Percentiles rank a stretch among this genome's conserved stretches.
These are phyloP conservation scores for Fusarium beomiforme DNA, from an alignment of 2,329 filamentous ascomycete species.

Conservation along the genomic window DNA sequence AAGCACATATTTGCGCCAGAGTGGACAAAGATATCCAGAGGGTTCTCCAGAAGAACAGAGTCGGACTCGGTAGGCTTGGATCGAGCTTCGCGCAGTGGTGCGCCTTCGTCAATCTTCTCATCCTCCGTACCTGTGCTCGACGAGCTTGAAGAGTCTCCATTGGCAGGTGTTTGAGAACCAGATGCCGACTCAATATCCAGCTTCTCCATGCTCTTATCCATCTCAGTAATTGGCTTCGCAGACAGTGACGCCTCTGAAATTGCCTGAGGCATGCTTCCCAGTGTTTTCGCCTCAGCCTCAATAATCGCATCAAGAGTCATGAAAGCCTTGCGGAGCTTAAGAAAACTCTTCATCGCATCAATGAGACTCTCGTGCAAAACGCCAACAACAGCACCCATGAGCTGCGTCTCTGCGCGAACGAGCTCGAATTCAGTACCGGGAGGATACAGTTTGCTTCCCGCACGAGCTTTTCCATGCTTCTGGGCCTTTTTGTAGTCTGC, in stretches of 20 bases:
- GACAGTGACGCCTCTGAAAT: conserved; percentile 6
- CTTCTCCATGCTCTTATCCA: conserved; percentile 49
- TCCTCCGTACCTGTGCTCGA: conserved; percentile 27
- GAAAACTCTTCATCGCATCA: conserved; percentile 90
- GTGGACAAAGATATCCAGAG: conserved; percentile 88
- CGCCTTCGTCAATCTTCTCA: conserved; percentile 34
- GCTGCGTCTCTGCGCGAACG: conserved; percentile 83
- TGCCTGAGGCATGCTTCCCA: conserved; percentile 34
- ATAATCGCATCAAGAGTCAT: conserved; percentile 82
- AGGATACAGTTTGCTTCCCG: conserved; percentile 70
- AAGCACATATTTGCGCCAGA: conserved; percentile 91
- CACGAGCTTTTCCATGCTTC: conserved; percentile 60
- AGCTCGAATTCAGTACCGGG: conserved; percentile 88
- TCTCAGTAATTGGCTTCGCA: conserved; percentile 36
- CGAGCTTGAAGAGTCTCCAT: conserved; percentile 27
- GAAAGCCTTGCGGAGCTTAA: conserved; percentile 90
- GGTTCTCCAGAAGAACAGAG: conserved; percentile 73
- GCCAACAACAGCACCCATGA: conserved; percentile 89
- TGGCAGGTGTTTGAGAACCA: conserved; percentile 55
- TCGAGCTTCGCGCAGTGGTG: conserved; percentile 36
- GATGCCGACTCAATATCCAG: conserved; percentile 46
- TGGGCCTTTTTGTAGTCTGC: conserved; percentile 80
- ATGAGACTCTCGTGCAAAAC: conserved; percentile 93
- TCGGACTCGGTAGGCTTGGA: conserved; percentile 61
- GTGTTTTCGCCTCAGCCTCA: conserved; percentile 71